Evolutionary conservation across 371 early-diverging fungal genomes (phyloP), one percentile per base, ranked within the genome.

Genomic region (Rhizomucor miehei): DNA sequence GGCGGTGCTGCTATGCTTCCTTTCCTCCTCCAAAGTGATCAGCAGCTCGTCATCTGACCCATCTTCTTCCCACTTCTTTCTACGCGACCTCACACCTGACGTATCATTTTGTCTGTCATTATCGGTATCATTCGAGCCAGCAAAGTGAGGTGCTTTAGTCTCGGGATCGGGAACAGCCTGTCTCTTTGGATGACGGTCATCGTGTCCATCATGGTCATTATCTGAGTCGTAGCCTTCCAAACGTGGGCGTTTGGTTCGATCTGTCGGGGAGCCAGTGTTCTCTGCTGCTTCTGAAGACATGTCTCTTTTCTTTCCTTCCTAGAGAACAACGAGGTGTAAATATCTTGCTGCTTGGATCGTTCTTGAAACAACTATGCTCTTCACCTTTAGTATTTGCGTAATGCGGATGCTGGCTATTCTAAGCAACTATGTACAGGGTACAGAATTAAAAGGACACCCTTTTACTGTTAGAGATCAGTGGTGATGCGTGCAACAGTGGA

Each of bases 111-210:
- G 24, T 54, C 20, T 60, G 24, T 59, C 44, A 17, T 60, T 46
- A 17, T 59, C 52, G 3, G 54, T 29, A 17, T 52, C 57, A 17
- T 49, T 25, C 19, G 56, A 47, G 17, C 71, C 73, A 2, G 69
- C 63, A 54, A 75, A 75, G 29, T 73, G 71, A 54, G 77, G 77
- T 40, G 77, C 71, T 50, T 77, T 73, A 2, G 77, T 77, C 37
- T 71, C 69, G 11, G 77, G 77, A 56, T 77, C 77, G 37, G 72
- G 67, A 1, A 77, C 74, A 10, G 77, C 77, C 47, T 73, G 65
- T 25, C 77, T 53, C 38, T 77, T 77, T 11, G 68, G 69, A 48
- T 73, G 74, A 43, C 77, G 71, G 46, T 77, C 71, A 12, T 73
- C 74, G 14, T 68, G 69, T 13, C 56, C 56, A 25, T 60, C 58